Evolutionary conservation across 1,284 basidiomycete species (phyloP).

Genomic region (Pseudozyma hubeiensis): DNA sequence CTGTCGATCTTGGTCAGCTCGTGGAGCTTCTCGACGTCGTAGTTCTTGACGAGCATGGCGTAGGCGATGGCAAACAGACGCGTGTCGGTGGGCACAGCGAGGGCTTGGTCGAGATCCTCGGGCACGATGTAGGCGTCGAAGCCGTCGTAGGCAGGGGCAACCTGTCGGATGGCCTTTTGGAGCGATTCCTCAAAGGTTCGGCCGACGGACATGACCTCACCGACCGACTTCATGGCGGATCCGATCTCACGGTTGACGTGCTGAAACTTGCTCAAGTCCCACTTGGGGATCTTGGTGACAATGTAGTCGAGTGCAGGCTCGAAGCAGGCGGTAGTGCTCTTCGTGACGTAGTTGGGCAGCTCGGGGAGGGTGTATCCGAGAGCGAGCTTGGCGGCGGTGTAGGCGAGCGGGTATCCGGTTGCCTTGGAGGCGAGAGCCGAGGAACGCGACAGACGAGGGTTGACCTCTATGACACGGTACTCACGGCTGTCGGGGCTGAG

Average conservation of each 20-base stretch:
- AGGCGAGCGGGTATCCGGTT: constrained; percentile 97
- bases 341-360: constrained; percentile 97
- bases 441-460: constrained; percentile 65
- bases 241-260: constrained; percentile 93
- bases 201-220: constrained; percentile 99
- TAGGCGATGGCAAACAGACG: constrained; percentile 96
- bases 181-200: constrained; percentile 98
- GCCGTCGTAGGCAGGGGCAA: constrained; percentile 83
- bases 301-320: constrained; percentile 99
- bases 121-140: constrained; percentile 80
- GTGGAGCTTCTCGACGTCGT: constrained; percentile 88
- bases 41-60: constrained; percentile 93
- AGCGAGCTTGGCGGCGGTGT: constrained; percentile 99
- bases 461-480: constrained; percentile 88
- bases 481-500: constrained; percentile 91
- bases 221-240: constrained; percentile 98
- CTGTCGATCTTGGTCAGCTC: constrained; percentile 94
- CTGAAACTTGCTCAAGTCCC: constrained; percentile 98
- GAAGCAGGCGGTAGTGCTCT: constrained; percentile 99
- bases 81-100: constrained; percentile 83
- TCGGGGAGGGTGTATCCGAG: constrained; percentile 97
- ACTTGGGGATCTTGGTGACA: constrained; percentile 99
- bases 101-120: constrained; percentile 83
- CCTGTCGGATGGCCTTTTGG: constrained; percentile 97
- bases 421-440: constrained; percentile 96